Conservation (phyloP, 768 basidiomycete genomes). For the Lactifluus hygrophoroides region DNA sequence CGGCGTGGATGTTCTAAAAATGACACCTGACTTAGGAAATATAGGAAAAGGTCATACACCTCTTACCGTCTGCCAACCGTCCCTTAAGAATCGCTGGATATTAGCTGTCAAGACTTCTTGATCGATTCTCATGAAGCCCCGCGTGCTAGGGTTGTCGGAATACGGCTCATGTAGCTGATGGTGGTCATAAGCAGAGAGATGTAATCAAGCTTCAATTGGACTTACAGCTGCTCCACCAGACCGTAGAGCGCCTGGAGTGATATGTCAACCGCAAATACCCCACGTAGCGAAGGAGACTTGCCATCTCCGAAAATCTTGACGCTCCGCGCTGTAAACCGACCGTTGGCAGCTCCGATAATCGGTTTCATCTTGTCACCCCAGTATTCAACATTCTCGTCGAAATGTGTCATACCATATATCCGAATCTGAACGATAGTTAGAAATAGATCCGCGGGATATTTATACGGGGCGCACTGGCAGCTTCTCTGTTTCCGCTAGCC, state of each 20-base stretch:
- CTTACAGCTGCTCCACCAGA: constrained; percentile 84
- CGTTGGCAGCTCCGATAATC: constrained; percentile 49
- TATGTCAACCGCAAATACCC: background rate
- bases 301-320: constrained; percentile 76
- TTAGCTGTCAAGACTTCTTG: constrained; percentile 51
- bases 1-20: constrained; percentile 74
- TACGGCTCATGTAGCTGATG: constrained; percentile 72
- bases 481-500: constrained; percentile 49
- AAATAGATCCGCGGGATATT: background rate
- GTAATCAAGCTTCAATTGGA: background rate
- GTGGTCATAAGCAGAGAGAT: constrained; percentile 3
- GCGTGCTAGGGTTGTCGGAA: constrained; percentile 63
- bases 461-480: constrained; percentile 44
- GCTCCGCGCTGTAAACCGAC: constrained; percentile 60
- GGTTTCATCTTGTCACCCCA: constrained; percentile 61
- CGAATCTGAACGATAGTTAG: constrained; percentile 42
- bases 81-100: constrained; percentile 61
- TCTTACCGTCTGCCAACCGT: constrained; percentile 87
- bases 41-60: no score
- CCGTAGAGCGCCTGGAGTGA: constrained; percentile 63
- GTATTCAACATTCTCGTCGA: constrained; percentile 56
- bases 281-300: constrained; percentile 22
- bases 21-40: background rate
- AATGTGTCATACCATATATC: constrained; percentile 70
- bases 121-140: constrained; percentile 69